Percentiles rank a stretch among this genome's conserved stretches.
Conservation (phyloP, 768 basidiomycete genomes). For the Pulveroboletus frians region DNA sequence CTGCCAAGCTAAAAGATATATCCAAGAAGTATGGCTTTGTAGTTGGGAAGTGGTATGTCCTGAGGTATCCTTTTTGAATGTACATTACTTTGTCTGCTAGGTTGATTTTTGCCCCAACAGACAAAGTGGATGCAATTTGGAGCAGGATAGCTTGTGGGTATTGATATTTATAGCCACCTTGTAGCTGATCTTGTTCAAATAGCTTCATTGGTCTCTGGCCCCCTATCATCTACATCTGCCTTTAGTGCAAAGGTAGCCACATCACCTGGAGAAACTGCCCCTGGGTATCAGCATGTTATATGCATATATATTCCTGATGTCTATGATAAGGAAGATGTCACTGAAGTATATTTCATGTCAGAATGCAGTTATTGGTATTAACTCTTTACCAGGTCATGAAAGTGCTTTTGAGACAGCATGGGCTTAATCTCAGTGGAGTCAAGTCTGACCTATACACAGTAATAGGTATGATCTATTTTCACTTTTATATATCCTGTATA, state of each 20-base stretch:
- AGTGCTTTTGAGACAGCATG: conserved; percentile 59
- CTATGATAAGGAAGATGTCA: conserved; percentile 57
- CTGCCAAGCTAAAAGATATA: conserved; percentile 54
- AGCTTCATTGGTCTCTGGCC: conserved; percentile 65
- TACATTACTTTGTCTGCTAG: conserved; percentile 31
- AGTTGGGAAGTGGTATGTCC: conserved; percentile 60
- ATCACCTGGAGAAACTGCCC: conserved; percentile 41
- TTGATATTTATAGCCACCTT: background rate
- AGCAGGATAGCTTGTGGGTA: conserved; percentile 52
- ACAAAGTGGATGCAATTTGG: conserved; percentile 65
- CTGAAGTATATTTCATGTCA: conserved; percentile 36
- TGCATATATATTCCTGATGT: conserved; percentile 71
- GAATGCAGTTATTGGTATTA: background rate
- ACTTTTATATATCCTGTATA: background rate
- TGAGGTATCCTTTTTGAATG: background rate
- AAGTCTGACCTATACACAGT: conserved; percentile 67
- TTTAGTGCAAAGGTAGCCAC: conserved; percentile 63
- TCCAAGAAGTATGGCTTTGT: conserved; percentile 50
- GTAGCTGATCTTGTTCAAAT: conserved; percentile 1
- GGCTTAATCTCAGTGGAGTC: conserved; percentile 59
- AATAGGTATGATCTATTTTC: conserved; percentile 40
- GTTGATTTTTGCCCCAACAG: conserved; percentile 59
- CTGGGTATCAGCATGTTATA: conserved; percentile 58
- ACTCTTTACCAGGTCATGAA: conserved; percentile 51
- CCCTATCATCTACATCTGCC: conserved; percentile 54